A percentile compares a stretch with the other conserved stretches of the same genome.
Evolutionary conservation across 192 early-diverging fungal genomes (phyloP).

Genomic region (Funneliformis geosporum): DNA sequence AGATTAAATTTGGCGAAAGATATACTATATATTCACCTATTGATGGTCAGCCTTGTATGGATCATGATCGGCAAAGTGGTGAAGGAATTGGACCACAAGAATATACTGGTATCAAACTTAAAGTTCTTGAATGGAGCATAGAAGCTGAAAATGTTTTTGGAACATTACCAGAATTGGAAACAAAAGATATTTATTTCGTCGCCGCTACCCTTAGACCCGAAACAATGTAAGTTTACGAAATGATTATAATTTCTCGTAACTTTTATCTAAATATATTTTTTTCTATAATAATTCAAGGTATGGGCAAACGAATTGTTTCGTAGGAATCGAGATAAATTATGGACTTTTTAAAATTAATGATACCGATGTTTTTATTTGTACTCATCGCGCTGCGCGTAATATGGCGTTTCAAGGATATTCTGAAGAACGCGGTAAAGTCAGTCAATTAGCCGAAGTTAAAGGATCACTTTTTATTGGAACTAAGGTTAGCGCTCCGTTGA

Average conservation of each 20-base stretch:
- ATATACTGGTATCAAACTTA: constrained; percentile 95
- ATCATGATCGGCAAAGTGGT: constrained; percentile 93
- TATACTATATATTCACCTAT: constrained; percentile 96
- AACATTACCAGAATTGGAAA: constrained; percentile 57
- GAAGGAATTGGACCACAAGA: constrained; percentile 94
- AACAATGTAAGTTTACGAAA: constrained; percentile 72
- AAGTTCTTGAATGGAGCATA: constrained; percentile 70
- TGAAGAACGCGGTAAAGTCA: constrained; percentile 62
- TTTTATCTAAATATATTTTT: background rate
- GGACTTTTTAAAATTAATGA: constrained; percentile 82
- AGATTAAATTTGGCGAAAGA: constrained; percentile 94
- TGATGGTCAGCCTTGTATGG: constrained; percentile 98
- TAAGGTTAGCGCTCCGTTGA: constrained; percentile 86
- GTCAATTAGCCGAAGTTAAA: constrained; percentile 72
- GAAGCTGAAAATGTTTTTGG: constrained; percentile 47
- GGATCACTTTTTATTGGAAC: constrained; percentile 86
- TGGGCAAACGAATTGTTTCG: constrained; percentile 98
- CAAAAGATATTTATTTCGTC: constrained; percentile 84
- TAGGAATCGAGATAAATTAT: constrained; percentile 89
- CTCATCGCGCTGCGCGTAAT: constrained; percentile 93
- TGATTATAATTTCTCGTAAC: background rate
- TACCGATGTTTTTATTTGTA: constrained; percentile 83
- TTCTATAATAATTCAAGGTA: too few species aligned
- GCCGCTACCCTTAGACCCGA: constrained; percentile 97
- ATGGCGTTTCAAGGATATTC: constrained; percentile 95